Evolutionary conservation across 2,329 filamentous ascomycete genomes (phyloP), one percentile per base, ranked within the genome.

Genomic region (Sporothrix brasiliensis): DNA sequence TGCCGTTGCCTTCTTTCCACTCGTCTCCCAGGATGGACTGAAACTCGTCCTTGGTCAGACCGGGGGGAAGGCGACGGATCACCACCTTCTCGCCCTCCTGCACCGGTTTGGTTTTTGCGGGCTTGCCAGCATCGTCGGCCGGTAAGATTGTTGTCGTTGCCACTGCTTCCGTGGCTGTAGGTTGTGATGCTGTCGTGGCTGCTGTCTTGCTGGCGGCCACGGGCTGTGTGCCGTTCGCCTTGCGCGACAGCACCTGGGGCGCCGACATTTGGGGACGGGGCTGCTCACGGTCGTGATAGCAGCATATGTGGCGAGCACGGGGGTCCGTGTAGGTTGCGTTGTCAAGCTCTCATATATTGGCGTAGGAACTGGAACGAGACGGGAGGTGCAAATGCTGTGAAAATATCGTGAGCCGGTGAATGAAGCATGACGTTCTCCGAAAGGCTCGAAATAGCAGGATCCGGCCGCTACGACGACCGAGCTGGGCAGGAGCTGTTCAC

Each of bases 1-100:
- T 95, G 44, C 92, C 93, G 63, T 86, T 87, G n/a, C 91, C 92
- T 3, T 86, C 76, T 76, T 89, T 91, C 94, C 94, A 98, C 65
- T 93, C 90, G 1, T 89, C 85, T 4, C 93, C 94, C 14, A 97
- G 79, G 10, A 89, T 85, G 16, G 82, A 79, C 75, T 89, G 84
- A 73, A 96, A 94, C 76, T 99, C 95, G 0, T 85, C 80, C 76
- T 92, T 87, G 0, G 92, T 96, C 78, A 99, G 84, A 10, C 91
- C 92, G 1, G 95, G 94, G 11, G 95, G 92, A 4, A 99, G 86
- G 70, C 94, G 88, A 68, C 96, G 89, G 69, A 97, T 85, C 30
- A 96, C 85, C 14, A 97, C 85, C 83, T 98, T 98, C 76, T 96
- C 86, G 71, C 92, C 91, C 78, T 84, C 89, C 16, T 47, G 44